Conservation (phyloP, 2,329 filamentous ascomycete genomes). For the Ophioceras dolichostomum region DNA sequence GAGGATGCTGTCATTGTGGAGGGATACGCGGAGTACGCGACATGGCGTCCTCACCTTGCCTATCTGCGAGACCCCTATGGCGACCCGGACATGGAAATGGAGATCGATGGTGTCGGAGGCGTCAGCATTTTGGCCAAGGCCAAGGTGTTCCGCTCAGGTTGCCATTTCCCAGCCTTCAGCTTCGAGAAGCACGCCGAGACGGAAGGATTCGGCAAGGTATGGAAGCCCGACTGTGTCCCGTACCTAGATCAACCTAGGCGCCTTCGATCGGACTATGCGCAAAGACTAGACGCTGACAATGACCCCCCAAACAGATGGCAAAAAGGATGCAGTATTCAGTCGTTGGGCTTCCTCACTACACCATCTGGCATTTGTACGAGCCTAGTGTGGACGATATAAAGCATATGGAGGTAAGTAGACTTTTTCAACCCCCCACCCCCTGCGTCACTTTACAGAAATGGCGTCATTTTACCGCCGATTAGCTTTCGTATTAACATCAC, state of each 20-base stretch:
- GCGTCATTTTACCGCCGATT: too few relatives aligned
- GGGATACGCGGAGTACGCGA: conserved; percentile 96
- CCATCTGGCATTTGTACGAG: conserved; percentile 98
- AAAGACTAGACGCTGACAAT: conserved; percentile 3
- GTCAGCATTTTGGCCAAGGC: conserved; percentile 97
- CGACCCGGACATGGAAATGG: conserved; percentile 99
- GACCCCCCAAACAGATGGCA: conserved; percentile 67
- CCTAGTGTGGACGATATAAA: conserved; percentile 95
- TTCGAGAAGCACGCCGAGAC: conserved; percentile 99
- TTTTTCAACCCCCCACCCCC: background rate
- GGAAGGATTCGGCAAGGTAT: conserved; percentile 88
- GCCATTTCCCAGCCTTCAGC: conserved; percentile 96
- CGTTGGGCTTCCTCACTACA: conserved; percentile 91
- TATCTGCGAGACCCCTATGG: conserved; percentile 95
- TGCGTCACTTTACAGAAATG: too few relatives aligned
- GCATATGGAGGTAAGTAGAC: conserved; percentile 68
- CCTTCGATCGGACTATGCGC: background rate
- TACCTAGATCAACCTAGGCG: background rate
- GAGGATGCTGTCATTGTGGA: conserved; percentile 98
- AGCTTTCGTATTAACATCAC: too few relatives aligned
- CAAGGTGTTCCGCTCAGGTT: conserved; percentile 84
- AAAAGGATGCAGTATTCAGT: conserved; percentile 94
- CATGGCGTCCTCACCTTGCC: conserved; percentile 92
- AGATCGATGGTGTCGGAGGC: conserved; percentile 93
- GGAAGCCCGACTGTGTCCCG: background rate